A percentile compares a stretch with the other conserved stretches of the same genome.
phyloP scores from a whole-genome alignment of 768 basidiomycete genomes.

The Psilocybe cyanescens region DNA sequence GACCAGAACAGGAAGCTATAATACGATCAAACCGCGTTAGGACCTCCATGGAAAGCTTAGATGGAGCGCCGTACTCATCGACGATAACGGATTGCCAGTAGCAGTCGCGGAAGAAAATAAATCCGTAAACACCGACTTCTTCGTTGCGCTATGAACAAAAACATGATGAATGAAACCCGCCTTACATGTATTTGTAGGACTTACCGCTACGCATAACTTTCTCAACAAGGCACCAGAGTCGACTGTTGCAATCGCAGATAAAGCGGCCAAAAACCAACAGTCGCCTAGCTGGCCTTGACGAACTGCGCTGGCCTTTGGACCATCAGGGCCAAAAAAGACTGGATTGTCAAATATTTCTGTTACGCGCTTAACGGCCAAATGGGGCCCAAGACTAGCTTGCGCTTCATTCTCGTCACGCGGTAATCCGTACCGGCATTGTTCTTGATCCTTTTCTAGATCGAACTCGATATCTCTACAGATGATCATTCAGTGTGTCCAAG shows the following conservation, averaged over 20 bases:
- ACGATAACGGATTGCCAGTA: slow-evolving; percentile 58
- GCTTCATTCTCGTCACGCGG: slow-evolving; percentile 3
- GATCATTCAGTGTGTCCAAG: no score
- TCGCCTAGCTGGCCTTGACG: slow-evolving; percentile 55
- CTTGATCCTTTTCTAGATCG: slow-evolving; percentile 56
- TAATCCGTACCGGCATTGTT: slow-evolving; percentile 40
- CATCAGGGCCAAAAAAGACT: slow-evolving; percentile 28
- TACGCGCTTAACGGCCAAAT: slow-evolving; percentile 14
- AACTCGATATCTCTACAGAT: slow-evolving; percentile 54
- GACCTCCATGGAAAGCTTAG: not conserved
- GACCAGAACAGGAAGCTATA: slow-evolving; percentile 48
- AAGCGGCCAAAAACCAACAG: slow-evolving; percentile 60
- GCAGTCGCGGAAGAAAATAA: slow-evolving; percentile 57
- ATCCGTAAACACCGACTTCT: slow-evolving; percentile 58
- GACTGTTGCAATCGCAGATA: slow-evolving; percentile 50
- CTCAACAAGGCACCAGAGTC: slow-evolving; percentile 49
- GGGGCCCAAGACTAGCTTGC: no score
- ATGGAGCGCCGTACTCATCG: slow-evolving; percentile 46
- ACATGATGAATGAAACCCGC: not conserved
- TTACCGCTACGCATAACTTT: slow-evolving; percentile 40
- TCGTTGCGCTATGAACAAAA: slow-evolving; percentile 43
- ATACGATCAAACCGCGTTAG: not conserved
- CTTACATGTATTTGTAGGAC: slow-evolving; percentile 1
- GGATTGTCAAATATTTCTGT: slow-evolving; percentile 59
- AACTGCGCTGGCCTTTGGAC: slow-evolving; percentile 47